These are phyloP conservation scores for Hsuehochloa calcarea DNA, from an alignment of 176 grass and related monocot genomes.

Conservation along the genomic window DNA sequence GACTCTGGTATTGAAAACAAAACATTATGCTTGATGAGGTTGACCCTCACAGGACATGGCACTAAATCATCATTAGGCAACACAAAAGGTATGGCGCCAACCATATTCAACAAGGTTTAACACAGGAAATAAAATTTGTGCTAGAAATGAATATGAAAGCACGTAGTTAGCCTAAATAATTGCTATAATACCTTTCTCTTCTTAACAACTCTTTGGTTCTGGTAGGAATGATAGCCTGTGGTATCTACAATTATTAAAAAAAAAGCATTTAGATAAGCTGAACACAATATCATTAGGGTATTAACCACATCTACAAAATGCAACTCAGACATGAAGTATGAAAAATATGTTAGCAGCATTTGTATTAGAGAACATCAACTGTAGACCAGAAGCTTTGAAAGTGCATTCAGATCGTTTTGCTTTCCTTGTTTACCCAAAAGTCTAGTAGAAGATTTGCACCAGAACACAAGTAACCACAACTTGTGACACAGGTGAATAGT, in stretches of 20 bases:
- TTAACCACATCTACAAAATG: neutral
- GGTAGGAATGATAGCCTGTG: conserved; percentile 27
- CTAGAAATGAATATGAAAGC: neutral
- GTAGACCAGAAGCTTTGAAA: neutral
- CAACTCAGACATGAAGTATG: neutral
- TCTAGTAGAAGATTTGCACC: conserved; percentile 3
- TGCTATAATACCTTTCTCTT: conserved; percentile 76
- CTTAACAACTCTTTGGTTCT: conserved; percentile 48
- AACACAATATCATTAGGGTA: neutral
- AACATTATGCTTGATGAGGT: neutral
- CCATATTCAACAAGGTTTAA: neutral
- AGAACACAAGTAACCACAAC: conserved; percentile 17
- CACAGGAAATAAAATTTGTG: neutral
- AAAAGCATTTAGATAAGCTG: neutral
- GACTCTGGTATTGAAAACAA: conserved; percentile 6
- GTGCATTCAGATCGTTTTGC: neutral
- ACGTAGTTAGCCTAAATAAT: conserved; percentile 12
- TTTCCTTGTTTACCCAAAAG: conserved; percentile 7
- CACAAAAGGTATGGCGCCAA: neutral
- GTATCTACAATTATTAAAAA: conserved; percentile 35
- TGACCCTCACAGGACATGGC: neutral
- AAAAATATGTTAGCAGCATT: conserved; percentile 17
- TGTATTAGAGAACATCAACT: conserved; percentile 8
- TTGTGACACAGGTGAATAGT: neutral
- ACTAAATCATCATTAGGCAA: neutral